These are phyloP conservation scores for Lindgomyces ingoldianus DNA, from an alignment of 495 filamentous ascomycete genomes.

Conservation along the genomic window DNA sequence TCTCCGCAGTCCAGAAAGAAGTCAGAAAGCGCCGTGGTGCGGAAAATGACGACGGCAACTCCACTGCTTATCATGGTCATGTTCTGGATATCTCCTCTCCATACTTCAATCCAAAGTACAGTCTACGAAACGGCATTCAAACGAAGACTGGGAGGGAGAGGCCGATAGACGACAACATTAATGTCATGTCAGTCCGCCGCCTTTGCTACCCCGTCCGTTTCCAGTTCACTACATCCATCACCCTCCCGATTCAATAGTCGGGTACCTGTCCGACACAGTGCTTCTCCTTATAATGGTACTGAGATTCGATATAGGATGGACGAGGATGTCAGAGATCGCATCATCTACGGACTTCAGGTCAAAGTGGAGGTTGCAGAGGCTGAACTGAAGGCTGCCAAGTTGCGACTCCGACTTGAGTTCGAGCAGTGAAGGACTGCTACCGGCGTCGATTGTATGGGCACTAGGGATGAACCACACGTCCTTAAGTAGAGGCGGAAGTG, in stretches of 20 bases:
- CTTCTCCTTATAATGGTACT: conserved; percentile 1
- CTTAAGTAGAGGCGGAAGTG: background rate
- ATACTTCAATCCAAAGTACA: background rate
- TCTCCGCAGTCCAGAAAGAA: background rate
- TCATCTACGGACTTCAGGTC: background rate
- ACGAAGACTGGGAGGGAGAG: background rate
- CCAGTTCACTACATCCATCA: background rate
- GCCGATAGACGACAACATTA: background rate
- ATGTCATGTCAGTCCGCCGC: background rate
- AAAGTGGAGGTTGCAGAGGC: conserved; percentile 18
- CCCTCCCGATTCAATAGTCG: background rate
- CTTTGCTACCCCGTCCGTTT: background rate
- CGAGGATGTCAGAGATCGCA: background rate
- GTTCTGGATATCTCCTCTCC: background rate
- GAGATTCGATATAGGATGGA: background rate
- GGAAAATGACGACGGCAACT: background rate
- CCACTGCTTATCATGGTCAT: background rate
- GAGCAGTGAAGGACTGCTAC: background rate
- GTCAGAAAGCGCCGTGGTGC: background rate
- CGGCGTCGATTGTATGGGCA: background rate
- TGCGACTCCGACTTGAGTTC: background rate
- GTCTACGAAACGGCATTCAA: background rate
- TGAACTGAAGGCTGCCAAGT: conserved; percentile 5
- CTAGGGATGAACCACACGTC: background rate
- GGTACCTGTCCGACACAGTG: background rate